Percentiles rank a stretch among this genome's conserved stretches.
These are phyloP conservation scores for Nitzschia putrida DNA, from an alignment of 108 stramenopile genomes.

Conservation along the genomic window DNA sequence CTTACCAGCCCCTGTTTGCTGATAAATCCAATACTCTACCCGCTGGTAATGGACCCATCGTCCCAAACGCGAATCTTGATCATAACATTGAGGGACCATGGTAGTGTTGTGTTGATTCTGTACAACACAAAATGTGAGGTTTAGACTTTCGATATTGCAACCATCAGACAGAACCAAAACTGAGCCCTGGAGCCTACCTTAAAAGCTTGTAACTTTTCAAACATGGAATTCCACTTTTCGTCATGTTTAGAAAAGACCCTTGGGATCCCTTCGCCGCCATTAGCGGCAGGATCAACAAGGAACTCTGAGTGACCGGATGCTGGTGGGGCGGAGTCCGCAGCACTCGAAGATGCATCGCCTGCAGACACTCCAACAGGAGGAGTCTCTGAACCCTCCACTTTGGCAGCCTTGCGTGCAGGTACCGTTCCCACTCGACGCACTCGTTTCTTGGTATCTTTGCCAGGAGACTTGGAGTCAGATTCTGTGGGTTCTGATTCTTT, in stretches of 20 bases:
- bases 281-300: background rate
- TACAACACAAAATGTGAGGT: background rate
- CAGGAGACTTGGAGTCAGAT: too few species aligned
- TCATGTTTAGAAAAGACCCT: constrained; percentile 41
- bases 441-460: constrained; percentile 4
- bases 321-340: constrained; percentile 1
- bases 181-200: constrained; percentile 13
- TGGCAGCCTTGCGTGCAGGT: constrained; percentile 7
- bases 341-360: constrained; percentile 15
- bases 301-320: background rate
- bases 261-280: constrained; percentile 1
- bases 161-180: too few species aligned
- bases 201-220: constrained; percentile 34
- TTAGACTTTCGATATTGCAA: too few species aligned
- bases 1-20: constrained; percentile 38
- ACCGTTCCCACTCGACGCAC: constrained; percentile 16
- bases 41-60: constrained; percentile 57
- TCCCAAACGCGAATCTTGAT: constrained; percentile 35
- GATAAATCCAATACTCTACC: constrained; percentile 46
- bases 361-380: background rate
- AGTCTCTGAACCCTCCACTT: background rate
- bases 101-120: constrained; percentile 30
- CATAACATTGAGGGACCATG: constrained; percentile 45
- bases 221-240: constrained; percentile 48
- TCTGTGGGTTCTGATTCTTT: too few species aligned